A percentile compares a stretch with the other conserved stretches of the same genome.
Conservation (phyloP, 345 rosid genomes). For the Citrus maxima region DNA sequence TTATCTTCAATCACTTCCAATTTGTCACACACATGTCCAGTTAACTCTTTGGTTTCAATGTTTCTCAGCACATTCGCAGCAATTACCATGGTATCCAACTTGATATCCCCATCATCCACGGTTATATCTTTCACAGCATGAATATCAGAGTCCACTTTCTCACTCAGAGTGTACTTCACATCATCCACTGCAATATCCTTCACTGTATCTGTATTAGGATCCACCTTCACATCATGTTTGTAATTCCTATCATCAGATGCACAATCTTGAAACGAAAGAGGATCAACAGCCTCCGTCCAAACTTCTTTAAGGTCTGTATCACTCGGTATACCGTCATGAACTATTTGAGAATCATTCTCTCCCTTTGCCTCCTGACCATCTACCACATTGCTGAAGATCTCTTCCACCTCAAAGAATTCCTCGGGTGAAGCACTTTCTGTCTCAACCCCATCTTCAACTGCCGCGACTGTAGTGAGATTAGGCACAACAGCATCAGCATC, state of each 20-base stretch:
- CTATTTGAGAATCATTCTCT: conserved; percentile 34
- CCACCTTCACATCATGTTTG: conserved; percentile 42
- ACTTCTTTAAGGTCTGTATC: conserved; percentile 52
- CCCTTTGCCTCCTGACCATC: conserved; percentile 63
- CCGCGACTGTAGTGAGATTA: conserved; percentile 39
- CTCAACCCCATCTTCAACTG: conserved; percentile 66
- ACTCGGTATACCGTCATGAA: conserved; percentile 30
- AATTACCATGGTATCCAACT: conserved; percentile 26
- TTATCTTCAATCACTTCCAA: conserved; percentile 41
- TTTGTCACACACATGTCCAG: conserved; percentile 33
- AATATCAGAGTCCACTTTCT: conserved; percentile 45
- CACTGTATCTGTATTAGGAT: conserved; percentile 54
- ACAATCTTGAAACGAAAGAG: conserved; percentile 70
- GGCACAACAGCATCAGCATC: conserved; percentile 72
- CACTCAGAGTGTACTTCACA: conserved; percentile 66
- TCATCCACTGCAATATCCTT: conserved; percentile 95
- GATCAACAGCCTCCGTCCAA: conserved; percentile 66
- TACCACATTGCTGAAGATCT: conserved; percentile 71
- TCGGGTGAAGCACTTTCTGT: conserved; percentile 75
- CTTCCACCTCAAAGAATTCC: conserved; percentile 97
- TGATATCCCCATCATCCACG: conserved; percentile 66
- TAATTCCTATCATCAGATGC: conserved; percentile 62
- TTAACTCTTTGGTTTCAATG: conserved; percentile 34
- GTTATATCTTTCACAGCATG: conserved; percentile 78
- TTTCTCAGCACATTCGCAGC: conserved; percentile 32